Conservation (phyloP, 345 rosid species). For the Gossypium rotundifolium region DNA sequence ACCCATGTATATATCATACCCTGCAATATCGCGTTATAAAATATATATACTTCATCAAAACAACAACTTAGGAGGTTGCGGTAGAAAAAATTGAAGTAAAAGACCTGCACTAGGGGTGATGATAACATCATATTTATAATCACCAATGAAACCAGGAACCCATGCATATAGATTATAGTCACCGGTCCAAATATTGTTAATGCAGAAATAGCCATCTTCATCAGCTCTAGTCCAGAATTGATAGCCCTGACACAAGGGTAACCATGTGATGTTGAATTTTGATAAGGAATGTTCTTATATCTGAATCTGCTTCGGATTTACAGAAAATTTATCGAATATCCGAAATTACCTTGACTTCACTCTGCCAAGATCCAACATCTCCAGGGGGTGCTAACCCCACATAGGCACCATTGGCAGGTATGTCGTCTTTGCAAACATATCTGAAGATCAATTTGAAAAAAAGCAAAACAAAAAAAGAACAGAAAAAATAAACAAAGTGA, state of each 20-base stretch:
- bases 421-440: slow-evolving; percentile 21
- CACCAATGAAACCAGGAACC: slow-evolving; percentile 80
- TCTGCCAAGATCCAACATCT: slow-evolving; percentile 90
- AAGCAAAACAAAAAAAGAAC: neutral
- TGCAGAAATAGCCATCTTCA: slow-evolving; percentile 48
- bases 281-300: neutral
- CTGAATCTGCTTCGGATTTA: neutral
- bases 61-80: neutral
- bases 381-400: slow-evolving; percentile 86
- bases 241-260: slow-evolving; percentile 46
- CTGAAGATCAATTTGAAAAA: neutral
- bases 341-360: slow-evolving; percentile 60
- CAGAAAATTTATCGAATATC: too few relatives aligned
- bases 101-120: slow-evolving; percentile 53
- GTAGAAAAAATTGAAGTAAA: neutral
- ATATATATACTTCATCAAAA: neutral
- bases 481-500: neutral
- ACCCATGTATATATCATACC: slow-evolving; percentile 36
- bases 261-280: neutral
- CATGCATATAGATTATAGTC: slow-evolving; percentile 65
- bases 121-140: slow-evolving; percentile 42
- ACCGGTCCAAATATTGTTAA: slow-evolving; percentile 42
- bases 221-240: slow-evolving; percentile 82
- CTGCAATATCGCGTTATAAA: slow-evolving; percentile 18
- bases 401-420: slow-evolving; percentile 51